Conservation (phyloP, 2,329 filamentous ascomycete genomes). For the Aspergillus unguis region DNA sequence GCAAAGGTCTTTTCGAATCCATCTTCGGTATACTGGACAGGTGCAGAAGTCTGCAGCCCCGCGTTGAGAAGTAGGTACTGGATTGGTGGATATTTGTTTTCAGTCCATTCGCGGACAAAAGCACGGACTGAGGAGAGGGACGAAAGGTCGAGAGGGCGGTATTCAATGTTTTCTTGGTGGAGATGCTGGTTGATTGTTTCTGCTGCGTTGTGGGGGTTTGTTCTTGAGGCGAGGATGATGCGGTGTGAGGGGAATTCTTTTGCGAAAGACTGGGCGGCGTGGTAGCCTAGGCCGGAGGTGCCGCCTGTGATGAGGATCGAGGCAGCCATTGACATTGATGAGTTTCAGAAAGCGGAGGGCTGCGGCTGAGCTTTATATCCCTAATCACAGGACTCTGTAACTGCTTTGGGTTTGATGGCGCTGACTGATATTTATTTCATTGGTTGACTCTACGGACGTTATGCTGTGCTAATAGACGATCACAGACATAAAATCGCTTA, state of each 20-base stretch:
- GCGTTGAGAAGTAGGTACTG: slow-evolving; percentile 49
- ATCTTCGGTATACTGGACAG: slow-evolving; percentile 36
- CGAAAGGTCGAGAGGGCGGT: slow-evolving; percentile 46
- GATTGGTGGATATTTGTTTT: slow-evolving; percentile 41
- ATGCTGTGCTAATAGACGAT: too few species aligned
- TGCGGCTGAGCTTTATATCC: too few species aligned
- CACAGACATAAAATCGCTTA: too few species aligned
- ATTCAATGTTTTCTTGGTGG: slow-evolving; percentile 32
- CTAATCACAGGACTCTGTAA: too few species aligned
- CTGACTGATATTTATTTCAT: too few species aligned
- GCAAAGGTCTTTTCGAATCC: slow-evolving; percentile 51
- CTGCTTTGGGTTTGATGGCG: too few species aligned
- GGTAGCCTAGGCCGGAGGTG: slow-evolving; percentile 45
- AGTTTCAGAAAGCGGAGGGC: not conserved
- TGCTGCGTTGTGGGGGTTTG: slow-evolving; percentile 27
- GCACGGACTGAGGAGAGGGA: slow-evolving; percentile 38
- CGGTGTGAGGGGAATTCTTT: slow-evolving; percentile 39
- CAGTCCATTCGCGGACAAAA: slow-evolving; percentile 40
- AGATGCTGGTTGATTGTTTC: not conserved
- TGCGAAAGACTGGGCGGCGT: slow-evolving; percentile 42
- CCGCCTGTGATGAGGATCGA: slow-evolving; percentile 40
- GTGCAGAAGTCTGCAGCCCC: slow-evolving; percentile 44
- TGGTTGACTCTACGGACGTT: too few species aligned
- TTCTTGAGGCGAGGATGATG: slow-evolving; percentile 46
- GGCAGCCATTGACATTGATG: not conserved